These are phyloP conservation scores for Penicillium sp. DNA, from an alignment of 2,329 filamentous ascomycete genomes.

Conservation along the genomic window DNA sequence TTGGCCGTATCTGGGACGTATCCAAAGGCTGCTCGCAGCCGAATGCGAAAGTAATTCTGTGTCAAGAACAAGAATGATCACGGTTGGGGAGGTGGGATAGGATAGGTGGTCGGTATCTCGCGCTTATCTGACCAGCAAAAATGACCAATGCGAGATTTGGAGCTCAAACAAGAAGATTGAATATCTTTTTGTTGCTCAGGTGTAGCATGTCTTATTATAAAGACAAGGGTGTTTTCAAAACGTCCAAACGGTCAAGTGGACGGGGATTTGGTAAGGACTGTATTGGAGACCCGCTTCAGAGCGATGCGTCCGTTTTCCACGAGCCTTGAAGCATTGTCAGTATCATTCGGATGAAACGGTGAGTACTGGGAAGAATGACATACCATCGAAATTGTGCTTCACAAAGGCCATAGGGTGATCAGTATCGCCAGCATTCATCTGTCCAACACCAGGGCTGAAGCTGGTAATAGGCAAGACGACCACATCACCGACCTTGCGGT, in stretches of 20 bases:
- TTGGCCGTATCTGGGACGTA: slow-evolving; percentile 1
- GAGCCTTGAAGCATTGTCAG: slow-evolving; percentile 32
- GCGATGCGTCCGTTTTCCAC: slow-evolving; percentile 44
- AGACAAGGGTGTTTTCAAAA: neutral
- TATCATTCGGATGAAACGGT: neutral
- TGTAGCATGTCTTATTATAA: neutral
- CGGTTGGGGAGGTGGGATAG: neutral
- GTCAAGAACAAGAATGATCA: slow-evolving; percentile 2
- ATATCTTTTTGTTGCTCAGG: neutral
- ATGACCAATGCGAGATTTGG: neutral
- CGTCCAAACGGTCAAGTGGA: neutral
- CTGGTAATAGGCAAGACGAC: slow-evolving; percentile 94
- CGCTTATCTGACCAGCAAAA: neutral
- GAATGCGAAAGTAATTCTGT: neutral
- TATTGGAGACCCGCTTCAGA: slow-evolving; percentile 20
- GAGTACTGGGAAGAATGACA: neutral
- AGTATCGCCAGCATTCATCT: slow-evolving; percentile 87
- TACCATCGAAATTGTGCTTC: slow-evolving; percentile 94
- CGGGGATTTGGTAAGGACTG: neutral
- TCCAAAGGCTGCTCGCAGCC: slow-evolving; percentile 4
- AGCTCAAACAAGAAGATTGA: neutral
- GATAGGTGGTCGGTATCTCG: neutral
- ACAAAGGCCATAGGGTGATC: slow-evolving; percentile 98
- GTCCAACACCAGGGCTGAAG: slow-evolving; percentile 91
- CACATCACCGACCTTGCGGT: slow-evolving; percentile 91